phyloP scores from a whole-genome alignment of 768 basidiomycete genomes.

The Naematelia aurantialba region DNA sequence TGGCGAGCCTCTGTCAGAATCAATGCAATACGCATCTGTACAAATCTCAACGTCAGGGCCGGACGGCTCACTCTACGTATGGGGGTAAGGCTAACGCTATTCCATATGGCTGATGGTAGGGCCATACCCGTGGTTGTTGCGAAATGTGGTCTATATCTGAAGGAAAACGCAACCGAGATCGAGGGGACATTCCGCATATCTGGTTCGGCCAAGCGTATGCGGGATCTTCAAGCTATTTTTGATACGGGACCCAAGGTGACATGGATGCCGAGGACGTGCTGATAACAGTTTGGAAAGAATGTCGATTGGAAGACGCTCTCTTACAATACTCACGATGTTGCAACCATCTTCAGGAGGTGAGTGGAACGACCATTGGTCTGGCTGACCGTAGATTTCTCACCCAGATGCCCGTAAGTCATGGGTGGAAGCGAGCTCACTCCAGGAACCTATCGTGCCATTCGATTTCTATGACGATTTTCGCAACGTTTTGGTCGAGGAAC shows the following conservation, averaged over 20 bases:
- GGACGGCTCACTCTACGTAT: conserved; percentile 46
- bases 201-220: conserved; percentile 93
- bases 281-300: conserved; percentile 78
- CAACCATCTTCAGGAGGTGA: conserved; percentile 81
- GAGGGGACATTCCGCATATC: conserved; percentile 92
- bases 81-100: conserved; percentile 41
- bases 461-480: conserved; percentile 70
- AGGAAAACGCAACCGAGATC: conserved; percentile 91
- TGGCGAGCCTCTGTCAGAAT: conserved; percentile 76
- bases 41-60: conserved; percentile 87
- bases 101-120: conserved; percentile 44
- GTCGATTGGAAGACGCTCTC: conserved; percentile 82
- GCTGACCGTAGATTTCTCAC: conserved; percentile 64
- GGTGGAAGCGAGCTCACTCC: background rate
- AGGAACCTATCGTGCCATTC: conserved; percentile 94
- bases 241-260: conserved; percentile 78
- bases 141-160: conserved; percentile 91
- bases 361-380: conserved; percentile 5
- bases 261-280: background rate
- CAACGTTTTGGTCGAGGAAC: conserved; percentile 16
- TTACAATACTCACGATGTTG: conserved; percentile 94
- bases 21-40: conserved; percentile 79
- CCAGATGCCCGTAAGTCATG: conserved; percentile 72
- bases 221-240: conserved; percentile 85
- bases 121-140: conserved; percentile 96